phyloP scores from a whole-genome alignment of 2,329 filamentous ascomycete species.

The Colletotrichum sidae region DNA sequence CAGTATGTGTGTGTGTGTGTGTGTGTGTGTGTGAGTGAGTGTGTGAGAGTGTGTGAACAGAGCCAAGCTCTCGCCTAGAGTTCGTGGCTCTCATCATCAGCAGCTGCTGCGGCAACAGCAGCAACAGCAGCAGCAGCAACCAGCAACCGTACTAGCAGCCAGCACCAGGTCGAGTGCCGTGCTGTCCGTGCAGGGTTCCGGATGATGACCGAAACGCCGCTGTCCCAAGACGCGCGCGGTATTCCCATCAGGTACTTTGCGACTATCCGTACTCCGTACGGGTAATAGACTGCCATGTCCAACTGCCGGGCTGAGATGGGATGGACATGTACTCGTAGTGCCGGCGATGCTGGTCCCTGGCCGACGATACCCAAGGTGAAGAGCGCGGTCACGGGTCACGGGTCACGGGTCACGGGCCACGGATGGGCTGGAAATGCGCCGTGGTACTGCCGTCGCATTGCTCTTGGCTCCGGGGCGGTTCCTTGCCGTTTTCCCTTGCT shows the following conservation, averaged over 20 bases:
- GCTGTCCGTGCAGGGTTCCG: constrained; percentile 16
- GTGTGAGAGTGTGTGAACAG: no score
- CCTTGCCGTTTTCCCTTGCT: constrained; percentile 1
- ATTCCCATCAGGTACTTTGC: neutral
- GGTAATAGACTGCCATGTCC: constrained; percentile 2
- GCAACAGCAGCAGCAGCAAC: neutral
- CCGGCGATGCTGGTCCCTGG: constrained; percentile 28
- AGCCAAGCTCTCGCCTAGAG: neutral
- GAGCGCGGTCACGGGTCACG: constrained; percentile 16
- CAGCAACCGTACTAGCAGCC: neutral
- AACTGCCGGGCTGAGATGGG: constrained; percentile 17
- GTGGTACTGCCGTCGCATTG: constrained; percentile 17
- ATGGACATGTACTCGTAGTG: constrained; percentile 6
- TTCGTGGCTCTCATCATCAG: constrained; percentile 7
- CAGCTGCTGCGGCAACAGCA: neutral
- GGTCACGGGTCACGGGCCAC: constrained; percentile 1
- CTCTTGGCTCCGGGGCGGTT: constrained; percentile 6
- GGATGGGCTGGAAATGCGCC: neutral
- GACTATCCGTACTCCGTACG: neutral
- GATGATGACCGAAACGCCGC: constrained; percentile 15
- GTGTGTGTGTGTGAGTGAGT: no score
- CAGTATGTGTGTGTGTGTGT: no score
- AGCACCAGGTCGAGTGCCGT: neutral
- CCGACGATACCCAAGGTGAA: neutral
- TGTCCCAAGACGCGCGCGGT: constrained; percentile 1